phyloP scores from a whole-genome alignment of 495 filamentous ascomycete species.

The Penicillium verhagenii region DNA sequence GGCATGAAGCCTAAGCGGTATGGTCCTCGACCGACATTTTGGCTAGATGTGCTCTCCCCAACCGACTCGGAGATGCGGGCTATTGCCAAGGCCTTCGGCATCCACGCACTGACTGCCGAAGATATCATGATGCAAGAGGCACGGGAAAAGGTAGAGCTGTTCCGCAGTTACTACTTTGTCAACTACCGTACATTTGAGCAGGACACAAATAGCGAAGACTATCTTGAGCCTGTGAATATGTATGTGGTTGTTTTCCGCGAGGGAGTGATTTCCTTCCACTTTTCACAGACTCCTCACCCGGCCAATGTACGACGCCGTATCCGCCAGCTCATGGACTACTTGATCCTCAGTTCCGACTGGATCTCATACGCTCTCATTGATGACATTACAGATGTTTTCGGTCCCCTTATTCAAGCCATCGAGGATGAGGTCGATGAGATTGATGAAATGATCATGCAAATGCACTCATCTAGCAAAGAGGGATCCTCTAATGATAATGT shows the following conservation, averaged over 20 bases:
- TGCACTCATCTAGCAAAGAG: conserved; percentile 61
- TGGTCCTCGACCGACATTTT: conserved; percentile 90
- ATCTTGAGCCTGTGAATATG: conserved; percentile 94
- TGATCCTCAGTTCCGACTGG: conserved; percentile 93
- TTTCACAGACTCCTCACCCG: conserved; percentile 87
- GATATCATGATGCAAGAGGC: conserved; percentile 97
- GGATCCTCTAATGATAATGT: conserved; percentile 30
- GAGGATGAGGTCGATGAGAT: conserved; percentile 89
- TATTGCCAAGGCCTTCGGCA: conserved; percentile 86
- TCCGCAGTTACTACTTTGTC: conserved; percentile 95
- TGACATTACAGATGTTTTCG: conserved; percentile 95
- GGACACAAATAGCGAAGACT: conserved; percentile 80
- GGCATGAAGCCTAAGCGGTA: conserved; percentile 61
- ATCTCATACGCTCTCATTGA: conserved; percentile 98
- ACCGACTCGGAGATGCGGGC: conserved; percentile 92
- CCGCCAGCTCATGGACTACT: conserved; percentile 89
- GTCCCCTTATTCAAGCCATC: conserved; percentile 83
- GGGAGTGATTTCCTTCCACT: conserved; percentile 93
- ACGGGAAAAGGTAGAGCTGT: conserved; percentile 92
- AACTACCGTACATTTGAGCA: conserved; percentile 98
- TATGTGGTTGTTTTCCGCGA: conserved; percentile 97
- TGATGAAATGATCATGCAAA: conserved; percentile 73
- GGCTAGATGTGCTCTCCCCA: conserved; percentile 88
- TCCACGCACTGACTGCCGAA: conserved; percentile 91
- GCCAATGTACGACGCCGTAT: conserved; percentile 93